Conservation (phyloP, 176 grass and related monocot genomes). For the Carex pumila region DNA sequence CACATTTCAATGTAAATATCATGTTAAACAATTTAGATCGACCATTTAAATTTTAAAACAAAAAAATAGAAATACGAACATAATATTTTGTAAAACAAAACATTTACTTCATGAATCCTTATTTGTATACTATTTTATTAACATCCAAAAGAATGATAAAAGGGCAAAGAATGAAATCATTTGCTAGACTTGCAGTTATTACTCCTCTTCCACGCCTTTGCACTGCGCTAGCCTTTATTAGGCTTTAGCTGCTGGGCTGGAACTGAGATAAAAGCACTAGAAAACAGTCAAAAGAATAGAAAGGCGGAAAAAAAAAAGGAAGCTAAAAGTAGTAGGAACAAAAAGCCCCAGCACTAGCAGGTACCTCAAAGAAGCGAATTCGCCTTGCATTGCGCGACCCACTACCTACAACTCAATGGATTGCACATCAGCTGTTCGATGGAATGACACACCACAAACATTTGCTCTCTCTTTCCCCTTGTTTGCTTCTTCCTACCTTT, state of each 20-base stretch:
- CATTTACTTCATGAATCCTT: too few relatives aligned
- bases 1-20: too few relatives aligned
- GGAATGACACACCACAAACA: conserved; percentile 19
- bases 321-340: conserved; percentile 18
- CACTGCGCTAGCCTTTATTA: neutral
- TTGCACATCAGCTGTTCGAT: conserved; percentile 26
- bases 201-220: neutral
- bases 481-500: neutral
- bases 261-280: conserved; percentile 19
- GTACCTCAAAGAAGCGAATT: neutral
- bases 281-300: conserved; percentile 2
- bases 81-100: too few relatives aligned
- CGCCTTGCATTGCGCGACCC: conserved; percentile 5
- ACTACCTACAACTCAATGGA: conserved; percentile 12
- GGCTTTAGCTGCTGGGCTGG: conserved; percentile 9
- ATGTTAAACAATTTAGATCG: too few relatives aligned
- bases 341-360: neutral
- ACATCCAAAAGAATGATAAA: neutral
- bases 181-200: neutral
- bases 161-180: neutral
- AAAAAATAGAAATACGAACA: too few relatives aligned
- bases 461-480: conserved; percentile 2
- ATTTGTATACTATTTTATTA: too few relatives aligned
- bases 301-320: neutral
- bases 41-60: too few relatives aligned